Evolutionary conservation across 345 rosid species (phyloP).

Genomic region (Microcos paniculata): DNA sequence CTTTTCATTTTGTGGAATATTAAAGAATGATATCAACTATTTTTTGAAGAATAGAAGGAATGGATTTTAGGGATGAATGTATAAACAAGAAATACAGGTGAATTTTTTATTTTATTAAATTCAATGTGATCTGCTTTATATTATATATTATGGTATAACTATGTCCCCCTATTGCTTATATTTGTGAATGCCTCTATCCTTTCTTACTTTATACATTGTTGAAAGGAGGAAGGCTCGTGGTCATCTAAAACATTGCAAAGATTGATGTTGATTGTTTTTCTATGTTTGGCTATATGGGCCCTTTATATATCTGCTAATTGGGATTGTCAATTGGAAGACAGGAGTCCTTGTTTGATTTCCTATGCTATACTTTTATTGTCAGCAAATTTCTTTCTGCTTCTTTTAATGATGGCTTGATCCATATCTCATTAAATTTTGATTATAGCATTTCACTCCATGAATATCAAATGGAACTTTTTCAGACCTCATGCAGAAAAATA

Average conservation of each 20-base stretch:
- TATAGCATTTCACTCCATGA: not conserved
- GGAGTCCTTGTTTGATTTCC: not conserved
- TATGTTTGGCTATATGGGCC: not conserved
- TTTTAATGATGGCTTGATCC: not conserved
- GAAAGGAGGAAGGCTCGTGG: not conserved
- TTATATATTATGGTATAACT: no score
- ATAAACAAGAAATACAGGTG: not conserved
- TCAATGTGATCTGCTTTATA: not conserved
- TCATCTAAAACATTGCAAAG: not conserved
- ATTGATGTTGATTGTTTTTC: not conserved
- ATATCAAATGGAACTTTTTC: not conserved
- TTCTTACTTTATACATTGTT: not conserved
- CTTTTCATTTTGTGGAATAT: not conserved
- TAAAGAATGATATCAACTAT: not conserved
- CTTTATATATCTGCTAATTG: not conserved
- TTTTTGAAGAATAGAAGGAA: not conserved
- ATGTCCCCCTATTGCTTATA: not conserved
- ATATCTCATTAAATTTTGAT: not conserved
- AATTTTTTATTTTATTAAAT: not conserved
- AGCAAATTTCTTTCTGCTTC: not conserved
- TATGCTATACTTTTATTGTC: not conserved
- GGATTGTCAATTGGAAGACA: not conserved
- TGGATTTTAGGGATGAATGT: not conserved
- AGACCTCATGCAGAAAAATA: not conserved
- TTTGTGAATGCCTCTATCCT: not conserved